These are phyloP conservation scores for Onygenales sp. DNA, from an alignment of 2,329 filamentous ascomycete species.

Conservation along the genomic window DNA sequence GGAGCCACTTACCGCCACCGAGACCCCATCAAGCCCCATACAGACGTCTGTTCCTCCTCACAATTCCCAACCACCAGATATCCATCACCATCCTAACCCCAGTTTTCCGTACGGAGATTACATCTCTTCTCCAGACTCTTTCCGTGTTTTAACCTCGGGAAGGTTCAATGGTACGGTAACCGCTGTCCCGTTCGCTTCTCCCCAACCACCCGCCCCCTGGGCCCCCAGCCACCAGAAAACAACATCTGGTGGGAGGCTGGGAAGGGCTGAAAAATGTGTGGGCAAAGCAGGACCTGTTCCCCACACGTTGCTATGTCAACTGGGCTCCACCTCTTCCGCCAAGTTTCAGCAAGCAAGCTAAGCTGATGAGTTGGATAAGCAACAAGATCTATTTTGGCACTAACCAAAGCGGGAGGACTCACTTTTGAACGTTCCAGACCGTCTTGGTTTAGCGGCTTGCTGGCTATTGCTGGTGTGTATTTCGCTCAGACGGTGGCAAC, in stretches of 20 bases:
- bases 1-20: background rate
- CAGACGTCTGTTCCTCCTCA: background rate
- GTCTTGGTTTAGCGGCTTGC: background rate
- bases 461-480: background rate
- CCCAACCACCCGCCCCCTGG: background rate
- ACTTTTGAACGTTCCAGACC: background rate
- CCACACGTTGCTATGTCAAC: background rate
- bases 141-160: background rate
- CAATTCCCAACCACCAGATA: too few species aligned
- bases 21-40: background rate
- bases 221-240: background rate
- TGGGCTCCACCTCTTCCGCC: background rate
- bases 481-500: background rate
- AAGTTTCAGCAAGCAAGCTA: background rate
- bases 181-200: too few species aligned
- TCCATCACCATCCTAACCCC: background rate
- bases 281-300: background rate
- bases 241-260: too few species aligned
- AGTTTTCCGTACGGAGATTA: background rate
- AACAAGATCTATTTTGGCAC: background rate
- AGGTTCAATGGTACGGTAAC: background rate
- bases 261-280: too few species aligned
- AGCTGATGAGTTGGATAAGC: background rate
- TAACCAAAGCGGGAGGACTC: background rate
- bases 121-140: background rate